Base-by-base conservation (phyloP, 495 filamentous ascomycete genomes). In the Aspergillus panamensis region DNA sequence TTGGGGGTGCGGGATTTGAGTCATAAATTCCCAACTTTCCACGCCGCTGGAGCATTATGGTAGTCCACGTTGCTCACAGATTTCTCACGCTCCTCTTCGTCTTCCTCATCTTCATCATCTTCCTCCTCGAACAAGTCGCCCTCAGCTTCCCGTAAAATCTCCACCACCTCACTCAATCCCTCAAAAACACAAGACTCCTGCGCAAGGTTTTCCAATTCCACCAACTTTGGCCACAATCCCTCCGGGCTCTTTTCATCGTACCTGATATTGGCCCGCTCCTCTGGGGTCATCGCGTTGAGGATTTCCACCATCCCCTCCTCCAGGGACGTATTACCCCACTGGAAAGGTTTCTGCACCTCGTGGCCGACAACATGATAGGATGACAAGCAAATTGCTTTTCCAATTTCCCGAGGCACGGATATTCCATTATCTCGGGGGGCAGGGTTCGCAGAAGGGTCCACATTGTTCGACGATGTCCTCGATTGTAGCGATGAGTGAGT, bases 241-340 rank as follows among this genome's bases (percentile, higher is more conserved):
- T 50, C 51, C 31, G 19, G 8, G 10, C 17, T 33, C n/a, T 8
- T 16, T 7, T 29, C 29, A 37, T 57, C 53, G 8, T 50, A 9
- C 16, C 9, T 32, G 16, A 65, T 56, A 1, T 19, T 25, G 13
- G 6, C 25, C 32, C 55, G 35, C 53, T 61, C 62, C 29, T 56
- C 49, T 8, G 7, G 16, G 3, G 29, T 42, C 65, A 67, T 61
- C 8, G 30, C 35, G 6, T 19, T 3, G 1, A 67, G 4, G 17
- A 67, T 65, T 10, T 16, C 33, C 8, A 37, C 10, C 65, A 65
- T 67, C 25, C 25, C 59, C n/a, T 47, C 49, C n/a, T 61, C 65
- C 35, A 67, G 37, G 31, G 20, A 30, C 0, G 20, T 2, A 32
- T 61, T 50, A 2, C 25, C 25, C 10, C 32, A 57, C 31, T 57